Percentiles rank a stretch among this genome's conserved stretches.
These are phyloP conservation scores for Hypoxylon sp. DNA, from an alignment of 2,329 filamentous ascomycete species.

Conservation along the genomic window DNA sequence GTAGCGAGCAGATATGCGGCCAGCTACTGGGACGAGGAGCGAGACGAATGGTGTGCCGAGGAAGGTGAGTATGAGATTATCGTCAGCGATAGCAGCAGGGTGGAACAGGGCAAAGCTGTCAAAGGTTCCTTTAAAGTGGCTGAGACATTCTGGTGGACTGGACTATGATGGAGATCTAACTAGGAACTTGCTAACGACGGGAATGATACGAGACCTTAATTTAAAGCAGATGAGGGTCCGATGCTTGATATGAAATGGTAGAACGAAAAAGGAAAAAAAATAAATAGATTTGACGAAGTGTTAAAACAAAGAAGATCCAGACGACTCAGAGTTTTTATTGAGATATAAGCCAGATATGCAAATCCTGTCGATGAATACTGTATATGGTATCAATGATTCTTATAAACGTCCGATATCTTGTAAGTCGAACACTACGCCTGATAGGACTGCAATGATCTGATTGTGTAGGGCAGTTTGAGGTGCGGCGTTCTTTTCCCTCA, in stretches of 20 bases:
- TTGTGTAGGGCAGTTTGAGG: too few species aligned
- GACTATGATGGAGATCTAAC: slow-evolving; percentile 60
- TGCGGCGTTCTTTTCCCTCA: too few species aligned
- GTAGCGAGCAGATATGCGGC: slow-evolving; percentile 75
- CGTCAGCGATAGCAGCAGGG: slow-evolving; percentile 70
- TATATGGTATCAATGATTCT: too few species aligned
- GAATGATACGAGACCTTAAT: slow-evolving; percentile 4
- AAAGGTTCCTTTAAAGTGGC: slow-evolving; percentile 68
- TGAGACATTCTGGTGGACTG: slow-evolving; percentile 77
- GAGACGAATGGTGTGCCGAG: slow-evolving; percentile 76
- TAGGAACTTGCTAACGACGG: neutral
- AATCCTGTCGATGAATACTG: neutral
- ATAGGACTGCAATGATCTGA: too few species aligned
- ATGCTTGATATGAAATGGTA: slow-evolving; percentile 4
- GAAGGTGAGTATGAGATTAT: slow-evolving; percentile 75
- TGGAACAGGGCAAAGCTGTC: slow-evolving; percentile 63
- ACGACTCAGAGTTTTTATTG: neutral
- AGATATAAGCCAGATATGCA: neutral
- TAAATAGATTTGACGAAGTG: neutral
- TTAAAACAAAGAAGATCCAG: neutral
- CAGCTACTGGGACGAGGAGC: slow-evolving; percentile 79
- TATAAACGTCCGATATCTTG: neutral
- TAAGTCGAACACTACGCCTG: neutral
- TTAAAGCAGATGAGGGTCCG: neutral
- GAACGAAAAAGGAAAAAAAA: neutral